Conservation (phyloP, 2,329 filamentous ascomycete species). For the Metarhizium rileyi region DNA sequence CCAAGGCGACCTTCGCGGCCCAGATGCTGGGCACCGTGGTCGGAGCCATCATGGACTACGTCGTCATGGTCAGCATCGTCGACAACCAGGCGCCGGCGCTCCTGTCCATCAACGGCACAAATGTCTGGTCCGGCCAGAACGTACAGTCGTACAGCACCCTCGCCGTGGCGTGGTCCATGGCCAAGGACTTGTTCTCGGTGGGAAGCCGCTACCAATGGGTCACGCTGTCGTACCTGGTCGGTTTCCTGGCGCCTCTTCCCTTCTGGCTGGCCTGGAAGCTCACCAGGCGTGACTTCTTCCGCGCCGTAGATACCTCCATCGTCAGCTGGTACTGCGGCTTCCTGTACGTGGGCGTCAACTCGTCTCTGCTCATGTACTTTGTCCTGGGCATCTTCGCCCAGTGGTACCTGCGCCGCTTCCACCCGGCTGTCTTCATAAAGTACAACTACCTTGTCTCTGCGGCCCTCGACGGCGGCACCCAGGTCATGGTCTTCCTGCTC, state of each 20-base stretch:
- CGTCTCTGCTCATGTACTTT: constrained; percentile 18
- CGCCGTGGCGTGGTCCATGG: constrained; percentile 18
- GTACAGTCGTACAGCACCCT: constrained; percentile 35
- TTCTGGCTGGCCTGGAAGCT: constrained; percentile 21
- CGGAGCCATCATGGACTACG: constrained; percentile 34
- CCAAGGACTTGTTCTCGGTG: constrained; percentile 14
- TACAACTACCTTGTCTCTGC: constrained; percentile 16
- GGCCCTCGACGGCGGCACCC: constrained; percentile 12
- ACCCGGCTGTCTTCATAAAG: constrained; percentile 16
- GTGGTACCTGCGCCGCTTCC: constrained; percentile 16
- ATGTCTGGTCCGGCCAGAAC: constrained; percentile 35
- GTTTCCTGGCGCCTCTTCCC: constrained; percentile 29
- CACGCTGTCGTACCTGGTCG: constrained; percentile 6
- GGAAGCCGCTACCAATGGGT: constrained; percentile 13
- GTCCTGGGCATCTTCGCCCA: constrained; percentile 22
- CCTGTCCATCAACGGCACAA: constrained; percentile 27
- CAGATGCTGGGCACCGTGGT: constrained; percentile 32
- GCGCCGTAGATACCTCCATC: constrained; percentile 29
- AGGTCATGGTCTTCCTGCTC: constrained; percentile 13
- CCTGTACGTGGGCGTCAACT: constrained; percentile 30
- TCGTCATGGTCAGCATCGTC: constrained; percentile 36
- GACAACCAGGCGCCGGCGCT: constrained; percentile 26
- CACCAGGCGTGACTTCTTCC: constrained; percentile 14
- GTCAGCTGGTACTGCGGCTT: constrained; percentile 32
- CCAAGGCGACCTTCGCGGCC: constrained; percentile 13